Conservation (phyloP, 768 basidiomycete species). For the Sporobolomyces phaffii region DNA sequence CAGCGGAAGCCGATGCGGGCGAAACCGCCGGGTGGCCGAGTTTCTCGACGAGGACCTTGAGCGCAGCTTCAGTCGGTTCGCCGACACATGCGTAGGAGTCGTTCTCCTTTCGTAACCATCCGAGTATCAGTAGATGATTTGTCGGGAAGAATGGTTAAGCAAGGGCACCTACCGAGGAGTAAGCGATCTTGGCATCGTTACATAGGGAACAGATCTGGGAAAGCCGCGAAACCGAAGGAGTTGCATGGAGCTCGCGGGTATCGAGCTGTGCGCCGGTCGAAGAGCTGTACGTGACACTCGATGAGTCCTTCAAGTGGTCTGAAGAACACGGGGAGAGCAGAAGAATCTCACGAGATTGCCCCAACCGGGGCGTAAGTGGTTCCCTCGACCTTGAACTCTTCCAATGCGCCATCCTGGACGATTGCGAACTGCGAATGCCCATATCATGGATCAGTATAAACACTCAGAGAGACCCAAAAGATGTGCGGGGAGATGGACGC, state of each 20-base stretch:
- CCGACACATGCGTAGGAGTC: slow-evolving; percentile 73
- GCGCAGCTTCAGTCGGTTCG: slow-evolving; percentile 94
- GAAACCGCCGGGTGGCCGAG: slow-evolving; percentile 61
- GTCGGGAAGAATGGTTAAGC: too few relatives aligned
- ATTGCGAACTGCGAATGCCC: slow-evolving; percentile 60
- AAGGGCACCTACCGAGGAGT: slow-evolving; percentile 46
- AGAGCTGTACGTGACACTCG: slow-evolving; percentile 49
- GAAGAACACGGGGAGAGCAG: too few relatives aligned
- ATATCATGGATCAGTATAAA: background rate
- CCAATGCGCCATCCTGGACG: slow-evolving; percentile 56
- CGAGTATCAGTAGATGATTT: too few relatives aligned
- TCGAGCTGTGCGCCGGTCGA: slow-evolving; percentile 53
- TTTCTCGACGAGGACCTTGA: slow-evolving; percentile 92
- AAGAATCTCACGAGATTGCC: slow-evolving; percentile 55
- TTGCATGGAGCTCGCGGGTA: slow-evolving; percentile 49
- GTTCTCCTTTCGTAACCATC: slow-evolving; percentile 58
- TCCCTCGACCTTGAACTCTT: slow-evolving; percentile 77
- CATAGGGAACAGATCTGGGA: slow-evolving; percentile 89
- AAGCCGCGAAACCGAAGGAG: slow-evolving; percentile 49
- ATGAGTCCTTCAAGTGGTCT: too few relatives aligned
- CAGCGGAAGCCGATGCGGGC: slow-evolving; percentile 51
- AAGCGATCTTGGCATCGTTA: slow-evolving; percentile 87
- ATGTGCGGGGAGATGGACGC: background rate
- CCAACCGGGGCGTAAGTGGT: slow-evolving; percentile 86
- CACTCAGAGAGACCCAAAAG: too few relatives aligned